Evolutionary conservation across 73 alveolate species (phyloP).

Genomic region (Paramecium caudatum): DNA sequence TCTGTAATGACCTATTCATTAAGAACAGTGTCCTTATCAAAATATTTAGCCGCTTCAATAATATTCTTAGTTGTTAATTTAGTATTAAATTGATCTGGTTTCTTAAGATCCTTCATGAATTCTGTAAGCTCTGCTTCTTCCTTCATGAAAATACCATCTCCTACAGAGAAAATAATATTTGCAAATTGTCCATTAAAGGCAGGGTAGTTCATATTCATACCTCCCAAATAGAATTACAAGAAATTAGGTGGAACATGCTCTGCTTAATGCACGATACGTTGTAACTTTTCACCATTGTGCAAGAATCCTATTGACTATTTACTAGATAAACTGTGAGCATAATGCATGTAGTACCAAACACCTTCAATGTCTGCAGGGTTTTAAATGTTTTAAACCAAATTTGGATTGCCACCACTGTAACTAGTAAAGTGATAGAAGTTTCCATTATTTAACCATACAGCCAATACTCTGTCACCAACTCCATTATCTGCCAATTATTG

Average conservation of each 20-base stretch:
- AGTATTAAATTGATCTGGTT: constrained; percentile 39
- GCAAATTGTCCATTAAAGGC: constrained; percentile 65
- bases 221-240: constrained; percentile 67
- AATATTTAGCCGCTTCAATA: neutral
- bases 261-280: neutral
- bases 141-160: constrained; percentile 43
- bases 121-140: constrained; percentile 3
- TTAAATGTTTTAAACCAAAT: neutral
- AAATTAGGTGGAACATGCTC: constrained; percentile 31
- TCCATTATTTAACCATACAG: constrained; percentile 7
- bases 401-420: constrained; percentile 37
- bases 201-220: constrained; percentile 21
- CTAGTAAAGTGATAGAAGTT: constrained; percentile 53
- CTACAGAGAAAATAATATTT: constrained; percentile 8
- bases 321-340: constrained; percentile 3
- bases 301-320: neutral
- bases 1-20: constrained; percentile 14
- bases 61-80: constrained; percentile 23
- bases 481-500: constrained; percentile 9
- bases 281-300: constrained; percentile 42
- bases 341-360: constrained; percentile 26
- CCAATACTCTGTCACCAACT: constrained; percentile 56
- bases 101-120: neutral
- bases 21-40: neutral
- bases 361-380: constrained; percentile 61